Conservation (phyloP, 129 eudicot genomes). For the Scalesia atractyloides region DNA sequence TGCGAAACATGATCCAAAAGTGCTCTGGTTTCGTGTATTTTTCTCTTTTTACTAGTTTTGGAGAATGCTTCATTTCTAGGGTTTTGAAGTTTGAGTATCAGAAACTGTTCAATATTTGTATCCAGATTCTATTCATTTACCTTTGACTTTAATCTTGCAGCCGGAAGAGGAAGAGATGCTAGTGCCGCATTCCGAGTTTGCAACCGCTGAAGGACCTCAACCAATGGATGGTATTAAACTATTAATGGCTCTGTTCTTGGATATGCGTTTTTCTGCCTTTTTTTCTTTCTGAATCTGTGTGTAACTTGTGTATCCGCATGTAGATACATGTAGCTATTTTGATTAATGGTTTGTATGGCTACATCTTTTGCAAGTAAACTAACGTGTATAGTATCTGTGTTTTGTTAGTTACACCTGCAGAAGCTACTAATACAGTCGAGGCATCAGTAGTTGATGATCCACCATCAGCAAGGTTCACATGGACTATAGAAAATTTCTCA, state of each 20-base stretch:
- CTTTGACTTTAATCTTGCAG: constrained; percentile 39
- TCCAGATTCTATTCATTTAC: no score
- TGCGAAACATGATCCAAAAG: no score
- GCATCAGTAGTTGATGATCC: constrained; percentile 70
- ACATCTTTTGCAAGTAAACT: neutral
- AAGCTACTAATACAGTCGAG: constrained; percentile 51
- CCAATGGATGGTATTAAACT: constrained; percentile 84
- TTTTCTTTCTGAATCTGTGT: neutral
- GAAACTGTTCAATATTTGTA: no score
- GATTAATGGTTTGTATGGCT: neutral
- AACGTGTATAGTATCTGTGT: neutral
- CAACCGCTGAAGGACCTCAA: constrained; percentile 66
- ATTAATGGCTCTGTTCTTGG: neutral
- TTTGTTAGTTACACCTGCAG: constrained; percentile 59
- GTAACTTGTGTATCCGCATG: neutral
- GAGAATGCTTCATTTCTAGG: no score
- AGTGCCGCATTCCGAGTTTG: constrained; percentile 75
- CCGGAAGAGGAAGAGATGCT: constrained; percentile 92
- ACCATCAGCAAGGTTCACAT: constrained; percentile 73
- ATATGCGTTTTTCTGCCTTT: neutral
- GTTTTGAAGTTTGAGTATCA: no score
- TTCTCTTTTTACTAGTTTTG: no score
- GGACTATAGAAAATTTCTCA: constrained; percentile 81
- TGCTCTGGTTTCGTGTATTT: no score
- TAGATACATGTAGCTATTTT: neutral